Conservation (phyloP, 139 green algal species). For the Pedinophyceae sp. region DNA sequence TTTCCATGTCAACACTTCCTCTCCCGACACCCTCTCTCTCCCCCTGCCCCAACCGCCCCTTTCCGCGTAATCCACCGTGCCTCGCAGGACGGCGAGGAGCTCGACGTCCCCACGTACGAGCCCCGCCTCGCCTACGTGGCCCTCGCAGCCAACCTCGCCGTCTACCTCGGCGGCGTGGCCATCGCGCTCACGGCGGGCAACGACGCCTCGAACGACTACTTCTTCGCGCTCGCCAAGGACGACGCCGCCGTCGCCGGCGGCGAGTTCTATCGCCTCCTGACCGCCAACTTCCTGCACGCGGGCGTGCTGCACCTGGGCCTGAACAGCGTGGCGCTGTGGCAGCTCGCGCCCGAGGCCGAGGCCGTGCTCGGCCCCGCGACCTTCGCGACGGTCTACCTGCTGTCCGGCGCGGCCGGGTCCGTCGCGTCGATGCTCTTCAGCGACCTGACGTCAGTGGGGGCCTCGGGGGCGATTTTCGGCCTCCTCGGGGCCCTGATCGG, state of each 20-base stretch:
- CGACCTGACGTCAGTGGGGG: constrained; percentile 11
- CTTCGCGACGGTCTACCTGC: constrained; percentile 13
- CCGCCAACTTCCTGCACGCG: constrained; percentile 14
- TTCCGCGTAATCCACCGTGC: no score
- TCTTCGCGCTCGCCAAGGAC: background rate
- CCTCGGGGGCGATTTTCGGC: constrained; percentile 13
- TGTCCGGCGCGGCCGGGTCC: constrained; percentile 4
- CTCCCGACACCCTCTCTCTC: no score
- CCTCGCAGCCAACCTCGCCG: background rate
- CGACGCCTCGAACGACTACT: background rate
- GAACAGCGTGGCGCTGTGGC: constrained; percentile 9
- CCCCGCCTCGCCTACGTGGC: background rate
- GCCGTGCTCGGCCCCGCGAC: constrained; percentile 8
- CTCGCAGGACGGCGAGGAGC: background rate
- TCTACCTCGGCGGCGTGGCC: background rate
- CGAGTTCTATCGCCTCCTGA: constrained; percentile 10
- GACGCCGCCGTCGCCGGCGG: background rate
- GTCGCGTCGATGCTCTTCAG: constrained; percentile 9
- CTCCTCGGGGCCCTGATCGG: constrained; percentile 9
- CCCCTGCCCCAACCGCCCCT: no score
- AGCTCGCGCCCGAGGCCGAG: constrained; percentile 10
- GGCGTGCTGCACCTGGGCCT: constrained; percentile 11
- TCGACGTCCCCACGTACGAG: background rate
- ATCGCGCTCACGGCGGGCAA: background rate
- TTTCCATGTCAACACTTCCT: no score